Evolutionary conservation across 352 stramenopile genomes (phyloP), one percentile per base, ranked within the genome.

Genomic region (Pilasporangium apinafurcum): DNA sequence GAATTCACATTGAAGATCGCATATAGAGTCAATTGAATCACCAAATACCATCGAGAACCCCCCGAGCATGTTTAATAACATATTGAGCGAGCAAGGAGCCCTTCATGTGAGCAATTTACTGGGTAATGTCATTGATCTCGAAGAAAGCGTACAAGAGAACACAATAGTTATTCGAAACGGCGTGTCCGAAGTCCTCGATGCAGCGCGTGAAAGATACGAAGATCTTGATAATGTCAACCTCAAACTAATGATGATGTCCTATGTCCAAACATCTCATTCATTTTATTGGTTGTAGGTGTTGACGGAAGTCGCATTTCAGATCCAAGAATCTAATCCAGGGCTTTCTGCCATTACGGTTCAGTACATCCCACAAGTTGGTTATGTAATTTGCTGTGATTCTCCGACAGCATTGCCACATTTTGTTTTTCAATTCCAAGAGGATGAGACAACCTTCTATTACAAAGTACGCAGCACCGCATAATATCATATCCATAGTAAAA

Each of bases 191-290:
- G 55, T 67, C 34, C 53, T 95, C 31, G 83, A 95, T 56, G 55
- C 50, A 25, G 74, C 77, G 32, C 59, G 83, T 28, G 52, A 65
- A 16, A 77, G 76, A 48, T 90, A 91, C 45, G 69, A 83, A 58
- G 64, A 92, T 53, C 52, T 95, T n/a, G 81, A 95, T 48, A 83
- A 92, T 58, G 83, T 89, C n/a, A n/a, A n/a, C n/a, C n/a, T n/a
- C n/a, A n/a, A n/a, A n/a, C n/a, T n/a, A n/a, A n/a, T n/a, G n/a
- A n/a, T n/a, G n/a, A n/a, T n/a, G n/a, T n/a, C n/a, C n/a, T n/a
- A n/a, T n/a, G n/a, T n/a, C n/a, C n/a, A n/a, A n/a, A n/a, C n/a
- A n/a, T n/a, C n/a, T n/a, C n/a, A n/a, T n/a, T n/a, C n/a, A n/a
- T n/a, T n/a, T n/a, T 26, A 21, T 12, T 9, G 20, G 13, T 22